Conservation (phyloP, 805 yeast species). For the Zygoascus bituminiphila region DNA sequence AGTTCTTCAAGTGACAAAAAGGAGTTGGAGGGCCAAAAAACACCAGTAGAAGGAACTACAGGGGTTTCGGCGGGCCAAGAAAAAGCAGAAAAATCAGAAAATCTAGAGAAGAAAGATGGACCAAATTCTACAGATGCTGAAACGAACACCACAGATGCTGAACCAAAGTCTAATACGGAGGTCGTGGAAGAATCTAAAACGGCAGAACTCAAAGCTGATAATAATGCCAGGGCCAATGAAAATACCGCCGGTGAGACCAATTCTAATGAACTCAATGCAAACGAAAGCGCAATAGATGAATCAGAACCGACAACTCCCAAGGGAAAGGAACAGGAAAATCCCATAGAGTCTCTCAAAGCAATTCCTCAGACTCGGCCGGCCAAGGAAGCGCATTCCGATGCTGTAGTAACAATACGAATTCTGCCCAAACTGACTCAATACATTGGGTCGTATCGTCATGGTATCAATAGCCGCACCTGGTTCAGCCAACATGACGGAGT, state of each 20-base stretch:
- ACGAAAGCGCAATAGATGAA: neutral
- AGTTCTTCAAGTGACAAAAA: neutral
- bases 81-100: neutral
- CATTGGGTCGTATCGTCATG: conserved; percentile 57
- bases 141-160: neutral
- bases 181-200: neutral
- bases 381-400: conserved; percentile 31
- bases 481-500: conserved; percentile 65
- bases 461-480: conserved; percentile 74
- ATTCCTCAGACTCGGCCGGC: neutral
- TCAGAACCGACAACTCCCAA: neutral
- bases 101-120: neutral
- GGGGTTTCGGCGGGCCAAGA: neutral
- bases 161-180: neutral
- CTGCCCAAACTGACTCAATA: conserved; percentile 65
- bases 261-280: neutral
- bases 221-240: neutral
- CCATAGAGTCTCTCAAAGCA: neutral
- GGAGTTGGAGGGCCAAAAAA: no score
- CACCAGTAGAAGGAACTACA: no score
- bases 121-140: neutral
- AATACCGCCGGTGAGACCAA: neutral
- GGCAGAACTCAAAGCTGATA: no score
- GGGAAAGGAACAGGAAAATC: neutral
- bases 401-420: conserved; percentile 49